Base-by-base conservation (phyloP, 768 basidiomycete species). In the Phaeotremella skinneri region DNA sequence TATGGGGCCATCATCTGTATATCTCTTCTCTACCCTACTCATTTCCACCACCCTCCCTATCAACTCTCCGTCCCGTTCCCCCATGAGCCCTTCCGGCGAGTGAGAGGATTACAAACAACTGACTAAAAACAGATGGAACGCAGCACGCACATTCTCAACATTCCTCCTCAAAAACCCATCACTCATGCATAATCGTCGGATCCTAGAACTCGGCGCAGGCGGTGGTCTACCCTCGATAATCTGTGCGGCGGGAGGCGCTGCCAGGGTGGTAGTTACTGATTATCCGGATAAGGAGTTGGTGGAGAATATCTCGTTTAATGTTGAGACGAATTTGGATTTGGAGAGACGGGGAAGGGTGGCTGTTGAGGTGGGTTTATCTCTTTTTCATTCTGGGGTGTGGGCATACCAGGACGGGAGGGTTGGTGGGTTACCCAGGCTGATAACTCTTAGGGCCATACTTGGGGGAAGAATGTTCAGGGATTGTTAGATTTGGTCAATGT, bases 141-240 rank as follows among this genome's bases (percentile, higher is more conserved):
- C 72, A 11, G 60, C 72, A 16, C 59, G 65, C 23, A 53, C 60
- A 0, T 53, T 73, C 16, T 63, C 72, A 14, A 68, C 57, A 7
- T 73, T 61, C 30, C 59, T 76, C 4, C 54, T 76, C 14, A 50
- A 68, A 7, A 64, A 78, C 51, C 70, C 73, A 3, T 25, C 55
- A 2, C 66, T 76, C 17, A 59, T 74, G 45, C 66, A 64, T 0
- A 76, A 77, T 4, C 79, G 76, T 32, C 75, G 68, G 25, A 85
- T 97, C 0, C 80, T 97, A 1, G 96, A 99, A 74, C 83, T 98
- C 0, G 96, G 96, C 0, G 96, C 96, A 0, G 96, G 92, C 0
- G 93, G 90, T 1, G 94, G 86, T 2, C 79, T 98, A 4, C 96
- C 96, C 0, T 85, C 88, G 2, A 80, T 99, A 5, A 83, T 93